A percentile compares a stretch with the other conserved stretches of the same genome.
Conservation (phyloP, 2,329 filamentous ascomycete genomes). For the Xylariomycetidae sp. region DNA sequence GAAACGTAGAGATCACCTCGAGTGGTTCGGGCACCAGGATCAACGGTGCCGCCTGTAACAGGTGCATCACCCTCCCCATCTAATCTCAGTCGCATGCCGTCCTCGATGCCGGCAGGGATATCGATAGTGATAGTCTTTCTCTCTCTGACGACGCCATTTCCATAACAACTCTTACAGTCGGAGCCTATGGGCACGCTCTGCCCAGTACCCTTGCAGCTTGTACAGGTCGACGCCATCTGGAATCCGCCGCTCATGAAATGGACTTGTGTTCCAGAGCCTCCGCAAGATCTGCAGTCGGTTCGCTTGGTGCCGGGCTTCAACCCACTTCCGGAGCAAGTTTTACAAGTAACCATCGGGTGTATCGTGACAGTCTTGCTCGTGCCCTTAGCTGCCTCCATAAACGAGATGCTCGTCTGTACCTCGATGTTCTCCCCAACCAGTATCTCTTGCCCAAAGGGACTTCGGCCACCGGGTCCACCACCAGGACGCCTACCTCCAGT, state of each 20-base stretch:
- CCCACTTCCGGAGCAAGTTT: slow-evolving; percentile 77
- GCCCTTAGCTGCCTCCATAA: slow-evolving; percentile 94
- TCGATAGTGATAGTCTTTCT: slow-evolving; percentile 81
- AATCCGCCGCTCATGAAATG: slow-evolving; percentile 91
- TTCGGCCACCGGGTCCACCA: slow-evolving; percentile 50
- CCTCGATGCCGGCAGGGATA: slow-evolving; percentile 92
- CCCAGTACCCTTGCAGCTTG: slow-evolving; percentile 74
- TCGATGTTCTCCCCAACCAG: slow-evolving; percentile 95
- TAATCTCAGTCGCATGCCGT: slow-evolving; percentile 88
- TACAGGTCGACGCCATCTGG: slow-evolving; percentile 90
- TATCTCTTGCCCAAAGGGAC: slow-evolving; percentile 72
- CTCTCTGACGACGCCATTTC: slow-evolving; percentile 80
- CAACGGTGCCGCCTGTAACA: slow-evolving; percentile 64
- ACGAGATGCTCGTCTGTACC: slow-evolving; percentile 86
- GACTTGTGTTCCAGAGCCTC: slow-evolving; percentile 80
- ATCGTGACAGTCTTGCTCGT: slow-evolving; percentile 83
- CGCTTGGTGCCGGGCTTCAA: slow-evolving; percentile 76
- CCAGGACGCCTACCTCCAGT: slow-evolving; percentile 51
- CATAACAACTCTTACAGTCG: slow-evolving; percentile 75
- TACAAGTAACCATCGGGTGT: slow-evolving; percentile 75
- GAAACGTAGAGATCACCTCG: slow-evolving; percentile 89
- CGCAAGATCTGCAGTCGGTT: slow-evolving; percentile 71
- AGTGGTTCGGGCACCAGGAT: slow-evolving; percentile 59
- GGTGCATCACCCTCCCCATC: slow-evolving; percentile 85
- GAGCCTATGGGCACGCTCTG: slow-evolving; percentile 70